Evolutionary conservation across 1,284 basidiomycete genomes (phyloP), one percentile per base, ranked within the genome.

Genomic region (Microbotryum saponariae): DNA sequence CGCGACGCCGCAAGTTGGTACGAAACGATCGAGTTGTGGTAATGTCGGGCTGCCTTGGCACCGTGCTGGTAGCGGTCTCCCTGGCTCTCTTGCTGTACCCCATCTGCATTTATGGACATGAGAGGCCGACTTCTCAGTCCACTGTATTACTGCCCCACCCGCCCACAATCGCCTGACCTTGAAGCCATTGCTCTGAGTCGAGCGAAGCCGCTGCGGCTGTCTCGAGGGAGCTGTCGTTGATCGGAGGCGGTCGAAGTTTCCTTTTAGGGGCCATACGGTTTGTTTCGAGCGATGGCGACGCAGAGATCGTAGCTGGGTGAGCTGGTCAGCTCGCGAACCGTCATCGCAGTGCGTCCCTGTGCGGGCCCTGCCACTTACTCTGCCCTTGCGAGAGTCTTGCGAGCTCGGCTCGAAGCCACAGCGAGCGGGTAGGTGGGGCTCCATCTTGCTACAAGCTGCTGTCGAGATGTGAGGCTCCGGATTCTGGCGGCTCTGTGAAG

Each of bases 11-110:
- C 59, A 29, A 60, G 47, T 20, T 47, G 51, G 56, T 58, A 68
- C 49, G 50, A 58, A n/a, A 56, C 33, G 25, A 48, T n/a, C 12
- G 67, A 56, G 51, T 68, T 66, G 29, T 23, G 4, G 54, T 45
- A 60, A 54, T 66, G 67, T 2, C 64, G 58, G 1, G 53, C 44
- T 12, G 64, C 58, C 49, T 68, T 68, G 1, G 55, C 18, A 1
- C 67, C 67, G 31, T 33, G 47, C 33, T 58, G 58, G 54, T 68
- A 68, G 1, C 67, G 60, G 47, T 66, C 64, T 5, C 67, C 64
- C 42, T 66, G 62, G 51, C 62, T 64, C 23, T 68, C 64, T 42
- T 68, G 67, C 6, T 50, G 49, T 2, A 63, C 52, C 7, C 67
- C 67, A 51, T 68, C 67, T 64, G 56, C 16, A 29, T n/a, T 23